Evolutionary conservation across 306 rosid genomes (phyloP).

Genomic region (Delonix regia): DNA sequence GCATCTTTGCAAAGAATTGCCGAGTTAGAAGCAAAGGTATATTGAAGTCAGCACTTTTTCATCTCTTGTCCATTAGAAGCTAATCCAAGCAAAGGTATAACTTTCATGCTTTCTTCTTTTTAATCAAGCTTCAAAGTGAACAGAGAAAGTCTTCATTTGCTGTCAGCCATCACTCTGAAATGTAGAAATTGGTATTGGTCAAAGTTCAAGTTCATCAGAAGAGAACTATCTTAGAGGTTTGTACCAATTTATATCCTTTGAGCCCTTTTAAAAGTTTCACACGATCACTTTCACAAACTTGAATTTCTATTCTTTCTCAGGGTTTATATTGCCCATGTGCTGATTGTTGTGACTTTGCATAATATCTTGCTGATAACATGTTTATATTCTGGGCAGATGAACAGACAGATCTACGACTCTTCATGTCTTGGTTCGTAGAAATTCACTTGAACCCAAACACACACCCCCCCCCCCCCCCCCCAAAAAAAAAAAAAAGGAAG

Average conservation of each 20-base stretch:
- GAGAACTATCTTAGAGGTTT: slow-evolving; percentile 44
- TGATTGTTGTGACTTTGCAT: slow-evolving; percentile 11
- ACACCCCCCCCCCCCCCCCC: neutral
- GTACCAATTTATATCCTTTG: slow-evolving; percentile 25
- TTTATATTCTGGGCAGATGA: slow-evolving; percentile 3
- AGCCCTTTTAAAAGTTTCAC: slow-evolving; percentile 19
- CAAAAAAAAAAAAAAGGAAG: neutral
- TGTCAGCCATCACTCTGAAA: slow-evolving; percentile 41
- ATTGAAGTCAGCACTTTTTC: slow-evolving; percentile 7
- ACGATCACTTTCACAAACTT: slow-evolving; percentile 8
- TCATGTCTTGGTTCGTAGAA: slow-evolving; percentile 8
- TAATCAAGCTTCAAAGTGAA: slow-evolving; percentile 62
- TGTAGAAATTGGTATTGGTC: slow-evolving; percentile 34
- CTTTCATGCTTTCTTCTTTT: neutral
- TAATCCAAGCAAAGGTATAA: slow-evolving; percentile 3
- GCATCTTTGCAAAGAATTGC: slow-evolving; percentile 88
- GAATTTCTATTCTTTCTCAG: slow-evolving; percentile 33
- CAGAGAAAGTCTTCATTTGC: slow-evolving; percentile 41
- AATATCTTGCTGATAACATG: slow-evolving; percentile 24
- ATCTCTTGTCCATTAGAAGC: slow-evolving; percentile 14
- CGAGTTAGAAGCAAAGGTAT: slow-evolving; percentile 88
- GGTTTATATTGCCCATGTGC: neutral
- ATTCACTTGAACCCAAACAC: slow-evolving; percentile 24
- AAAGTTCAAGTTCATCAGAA: slow-evolving; percentile 27
- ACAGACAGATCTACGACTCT: slow-evolving; percentile 8